A percentile compares a stretch with the other conserved stretches of the same genome.
Evolutionary conservation across 805 yeast genomes (phyloP).

Genomic region (Starmera dryadoides): DNA sequence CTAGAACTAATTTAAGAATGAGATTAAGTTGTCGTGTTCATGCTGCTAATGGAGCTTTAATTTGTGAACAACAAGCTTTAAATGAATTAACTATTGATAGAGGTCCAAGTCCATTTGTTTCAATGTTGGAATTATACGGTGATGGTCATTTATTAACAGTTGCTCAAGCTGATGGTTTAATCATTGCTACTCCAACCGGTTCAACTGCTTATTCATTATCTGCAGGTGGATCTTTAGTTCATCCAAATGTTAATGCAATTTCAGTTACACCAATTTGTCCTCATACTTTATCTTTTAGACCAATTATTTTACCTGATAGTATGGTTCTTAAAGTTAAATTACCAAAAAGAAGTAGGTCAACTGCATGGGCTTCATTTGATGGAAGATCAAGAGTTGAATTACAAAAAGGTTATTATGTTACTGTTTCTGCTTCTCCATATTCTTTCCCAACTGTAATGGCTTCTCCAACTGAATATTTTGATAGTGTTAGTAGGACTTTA

Average conservation of each 20-base stretch:
- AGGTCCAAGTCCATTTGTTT: slow-evolving; percentile 90
- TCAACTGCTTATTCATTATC: slow-evolving; percentile 93
- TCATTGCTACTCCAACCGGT: slow-evolving; percentile 92
- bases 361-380: slow-evolving; percentile 97
- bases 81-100: slow-evolving; percentile 89
- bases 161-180: slow-evolving; percentile 91
- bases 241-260: slow-evolving; percentile 89
- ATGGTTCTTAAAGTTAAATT: slow-evolving; percentile 79
- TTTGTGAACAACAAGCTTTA: slow-evolving; percentile 66
- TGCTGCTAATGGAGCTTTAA: slow-evolving; percentile 27
- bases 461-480: slow-evolving; percentile 70
- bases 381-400: slow-evolving; percentile 85
- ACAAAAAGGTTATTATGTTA: slow-evolving; percentile 75
- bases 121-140: slow-evolving; percentile 84
- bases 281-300: slow-evolving; percentile 88
- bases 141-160: slow-evolving; percentile 79
- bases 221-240: slow-evolving; percentile 93
- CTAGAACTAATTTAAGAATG: slow-evolving; percentile 75
- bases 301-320: slow-evolving; percentile 89
- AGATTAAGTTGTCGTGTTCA: slow-evolving; percentile 77
- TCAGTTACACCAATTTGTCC: slow-evolving; percentile 96
- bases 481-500: slow-evolving; percentile 75
- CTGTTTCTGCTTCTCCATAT: slow-evolving; percentile 77
- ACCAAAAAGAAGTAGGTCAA: slow-evolving; percentile 73
- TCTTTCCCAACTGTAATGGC: slow-evolving; percentile 91